Percentiles rank a stretch among this genome's conserved stretches.
Evolutionary conservation across 2,329 filamentous ascomycete species (phyloP).

Genomic region (Myriosclerotinia duriaeana): DNA sequence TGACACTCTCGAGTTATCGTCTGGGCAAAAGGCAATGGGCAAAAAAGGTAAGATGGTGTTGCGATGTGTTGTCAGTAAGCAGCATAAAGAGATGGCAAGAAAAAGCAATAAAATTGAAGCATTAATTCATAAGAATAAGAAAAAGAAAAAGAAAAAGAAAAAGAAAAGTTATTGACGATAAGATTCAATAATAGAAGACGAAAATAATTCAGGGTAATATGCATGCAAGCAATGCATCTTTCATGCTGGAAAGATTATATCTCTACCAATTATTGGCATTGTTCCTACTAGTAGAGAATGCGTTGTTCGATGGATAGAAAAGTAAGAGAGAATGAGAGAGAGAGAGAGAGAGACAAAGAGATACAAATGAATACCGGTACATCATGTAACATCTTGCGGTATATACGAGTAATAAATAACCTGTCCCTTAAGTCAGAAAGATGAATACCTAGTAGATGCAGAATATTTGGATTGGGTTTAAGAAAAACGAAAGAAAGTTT

Average conservation of each 20-base stretch:
- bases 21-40: background rate
- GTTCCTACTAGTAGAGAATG: background rate
- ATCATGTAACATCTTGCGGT: no score
- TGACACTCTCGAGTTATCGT: background rate
- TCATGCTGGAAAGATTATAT: conserved; percentile 9
- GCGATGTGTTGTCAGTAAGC: conserved; percentile 16
- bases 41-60: background rate
- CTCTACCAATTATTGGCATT: conserved; percentile 24
- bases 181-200: conserved; percentile 5
- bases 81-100: background rate
- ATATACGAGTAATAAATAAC: no score
- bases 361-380: background rate
- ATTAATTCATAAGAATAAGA: background rate
- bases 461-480: background rate
- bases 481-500: no score
- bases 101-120: background rate
- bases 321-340: background rate
- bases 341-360: background rate
- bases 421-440: no score
- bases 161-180: conserved; percentile 3
- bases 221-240: conserved; percentile 17
- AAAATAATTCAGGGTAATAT: conserved; percentile 7
- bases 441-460: background rate
- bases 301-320: conserved; percentile 16
- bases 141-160: conserved; percentile 1